Conservation (phyloP, 1,284 basidiomycete species). For the Leccinum fuscescens region DNA sequence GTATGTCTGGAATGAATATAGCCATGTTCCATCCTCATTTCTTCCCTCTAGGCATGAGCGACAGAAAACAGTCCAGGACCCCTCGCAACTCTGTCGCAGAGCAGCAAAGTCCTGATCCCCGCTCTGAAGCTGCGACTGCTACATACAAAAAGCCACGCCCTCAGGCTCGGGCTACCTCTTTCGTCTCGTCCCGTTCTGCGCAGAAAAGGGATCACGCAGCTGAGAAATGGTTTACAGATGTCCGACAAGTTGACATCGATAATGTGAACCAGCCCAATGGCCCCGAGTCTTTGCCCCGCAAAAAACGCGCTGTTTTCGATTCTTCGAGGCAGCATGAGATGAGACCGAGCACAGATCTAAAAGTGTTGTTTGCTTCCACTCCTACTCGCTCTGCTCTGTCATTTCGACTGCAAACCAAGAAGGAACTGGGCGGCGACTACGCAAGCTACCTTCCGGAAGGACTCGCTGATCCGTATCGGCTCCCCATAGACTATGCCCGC, state of each 20-base stretch:
- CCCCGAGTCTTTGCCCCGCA: constrained; percentile 2
- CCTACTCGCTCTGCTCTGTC: constrained; percentile 3
- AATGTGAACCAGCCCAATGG: neutral
- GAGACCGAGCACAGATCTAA: constrained; percentile 27
- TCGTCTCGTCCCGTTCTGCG: constrained; percentile 25
- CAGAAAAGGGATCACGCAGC: constrained; percentile 24
- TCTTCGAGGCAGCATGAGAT: constrained; percentile 19
- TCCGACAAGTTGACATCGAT: constrained; percentile 23
- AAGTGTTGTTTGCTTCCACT: constrained; percentile 22
- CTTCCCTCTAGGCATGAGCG: constrained; percentile 18
- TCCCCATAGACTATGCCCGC: constrained; percentile 42
- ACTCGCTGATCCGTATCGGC: constrained; percentile 11
- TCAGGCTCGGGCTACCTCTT: constrained; percentile 16
- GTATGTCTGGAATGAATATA: constrained; percentile 17
- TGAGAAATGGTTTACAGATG: constrained; percentile 24
- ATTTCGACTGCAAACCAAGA: constrained; percentile 26
- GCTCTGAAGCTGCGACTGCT: neutral
- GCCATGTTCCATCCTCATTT: neutral
- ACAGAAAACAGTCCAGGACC: constrained; percentile 2
- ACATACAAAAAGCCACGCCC: neutral
- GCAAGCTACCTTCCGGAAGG: constrained; percentile 39
- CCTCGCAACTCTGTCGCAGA: constrained; percentile 4
- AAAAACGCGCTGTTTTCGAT: constrained; percentile 3
- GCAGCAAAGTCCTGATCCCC: neutral
- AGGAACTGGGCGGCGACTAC: constrained; percentile 52